These are phyloP conservation scores for Hyphochytrium catenoides DNA, from an alignment of 352 stramenopile species.

Conservation along the genomic window DNA sequence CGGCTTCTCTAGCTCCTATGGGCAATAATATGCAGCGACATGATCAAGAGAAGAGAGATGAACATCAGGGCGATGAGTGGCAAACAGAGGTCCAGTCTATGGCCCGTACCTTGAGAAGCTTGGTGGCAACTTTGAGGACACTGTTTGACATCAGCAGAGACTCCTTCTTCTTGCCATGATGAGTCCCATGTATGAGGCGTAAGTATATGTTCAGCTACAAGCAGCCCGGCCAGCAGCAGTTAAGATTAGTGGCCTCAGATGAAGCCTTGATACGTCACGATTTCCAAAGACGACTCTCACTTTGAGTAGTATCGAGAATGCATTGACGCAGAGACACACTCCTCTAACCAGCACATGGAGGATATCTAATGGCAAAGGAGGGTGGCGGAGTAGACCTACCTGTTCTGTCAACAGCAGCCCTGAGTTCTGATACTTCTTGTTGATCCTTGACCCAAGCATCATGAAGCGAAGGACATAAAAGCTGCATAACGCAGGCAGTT, in stretches of 20 bases:
- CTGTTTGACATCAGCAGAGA: conserved; percentile 68
- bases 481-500: no score
- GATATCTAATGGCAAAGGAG: no score
- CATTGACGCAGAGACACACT: no score
- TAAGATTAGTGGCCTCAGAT: no score
- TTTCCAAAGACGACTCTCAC: no score
- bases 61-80: no score
- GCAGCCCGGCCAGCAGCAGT: no score
- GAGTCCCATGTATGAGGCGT: conserved; percentile 39
- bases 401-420: conserved; percentile 66
- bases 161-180: conserved; percentile 37
- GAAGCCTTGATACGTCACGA: no score
- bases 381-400: conserved; percentile 16
- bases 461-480: conserved; percentile 71
- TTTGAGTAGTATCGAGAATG: no score
- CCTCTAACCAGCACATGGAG: no score
- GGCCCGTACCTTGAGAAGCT: conserved; percentile 44
- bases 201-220: conserved; percentile 59
- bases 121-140: conserved; percentile 66
- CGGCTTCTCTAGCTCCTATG: conserved; percentile 55
- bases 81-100: background rate
- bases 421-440: conserved; percentile 74
- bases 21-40: no score
- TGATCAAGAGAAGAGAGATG: conserved; percentile 6
- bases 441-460: conserved; percentile 67